Evolutionary conservation across 805 yeast species (phyloP), one percentile per base, ranked within the genome.

Genomic region (Blastobotrys peoriensis): DNA sequence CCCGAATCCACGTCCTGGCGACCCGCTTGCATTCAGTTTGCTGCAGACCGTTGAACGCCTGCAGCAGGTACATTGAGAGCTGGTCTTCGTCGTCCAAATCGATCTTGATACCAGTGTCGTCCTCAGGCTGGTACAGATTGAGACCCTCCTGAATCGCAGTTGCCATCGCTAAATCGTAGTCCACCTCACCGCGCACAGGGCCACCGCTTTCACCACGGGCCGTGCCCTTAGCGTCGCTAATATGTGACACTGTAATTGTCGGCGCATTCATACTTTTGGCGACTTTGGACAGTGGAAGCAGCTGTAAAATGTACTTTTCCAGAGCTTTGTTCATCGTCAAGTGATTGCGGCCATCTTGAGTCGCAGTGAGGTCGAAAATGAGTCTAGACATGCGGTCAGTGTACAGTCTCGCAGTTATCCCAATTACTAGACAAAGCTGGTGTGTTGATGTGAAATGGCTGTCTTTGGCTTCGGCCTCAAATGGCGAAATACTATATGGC

Each of bases 1-100:
- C 60, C 52, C 71, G 75, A 37, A 84, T 81, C 87, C 88, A 83
- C 8, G 71, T 66, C 56, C 82, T 83, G 4, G 85, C 81, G 5
- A 84, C 61, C 3, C 65, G 52, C 49, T 81, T 82, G 58, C 93
- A 84, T 1, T 70, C 64, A 1, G 70, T 54, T 52, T 80, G 86
- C 53, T 71, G 73, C 36, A 76, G 55, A 30, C 59, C 62, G 23
- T 63, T 66, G 42, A 71, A 65, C 21, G 68, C 61, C 18, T 55
- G 56, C 17, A 40, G 49, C 1, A 65, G 50, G 39, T 57, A 60
- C 16, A 49, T 51, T 25, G 55, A 53, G 20, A 61, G 59, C 4
- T 35, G 21, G 9, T 22, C n/a, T 21, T 37, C 23, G 25, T 36
- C 22, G 28, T 30, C 44, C n/a, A 33, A 4, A 6, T 40, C 43